Percentiles rank a stretch among this genome's conserved stretches.
Evolutionary conservation across 176 grass and related monocot genomes (phyloP).

Genomic region (Carex cristatella): DNA sequence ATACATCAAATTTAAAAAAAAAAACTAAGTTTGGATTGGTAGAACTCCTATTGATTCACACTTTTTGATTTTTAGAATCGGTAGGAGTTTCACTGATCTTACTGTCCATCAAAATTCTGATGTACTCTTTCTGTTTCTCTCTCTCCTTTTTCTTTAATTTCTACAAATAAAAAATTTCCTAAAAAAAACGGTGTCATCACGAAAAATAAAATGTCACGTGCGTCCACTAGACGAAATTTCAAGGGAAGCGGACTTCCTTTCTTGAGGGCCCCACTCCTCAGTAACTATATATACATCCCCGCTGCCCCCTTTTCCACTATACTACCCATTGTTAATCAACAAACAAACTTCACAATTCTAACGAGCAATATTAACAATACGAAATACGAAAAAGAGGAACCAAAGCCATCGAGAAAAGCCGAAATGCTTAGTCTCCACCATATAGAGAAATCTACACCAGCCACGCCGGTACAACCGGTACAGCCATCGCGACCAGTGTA

Average conservation of each 20-base stretch:
- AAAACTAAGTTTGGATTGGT: too few species aligned
- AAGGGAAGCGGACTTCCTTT: not conserved
- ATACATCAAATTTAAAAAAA: too few species aligned
- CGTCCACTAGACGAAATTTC: not conserved
- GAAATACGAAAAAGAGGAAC: not conserved
- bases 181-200: not conserved
- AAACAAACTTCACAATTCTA: not conserved
- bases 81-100: too few species aligned
- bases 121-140: too few species aligned
- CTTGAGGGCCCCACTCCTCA: not conserved
- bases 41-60: too few species aligned
- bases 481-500: conserved; percentile 31
- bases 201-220: not conserved
- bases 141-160: too few species aligned
- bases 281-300: not conserved
- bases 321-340: not conserved
- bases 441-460: not conserved
- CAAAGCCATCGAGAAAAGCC: not conserved
- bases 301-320: not conserved
- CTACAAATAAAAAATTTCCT: too few species aligned
- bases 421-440: conserved; percentile 13
- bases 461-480: not conserved
- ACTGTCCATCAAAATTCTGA: too few species aligned
- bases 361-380: not conserved
- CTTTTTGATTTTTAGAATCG: too few species aligned